These are phyloP conservation scores for Closterium sp. DNA, from an alignment of 139 green algal genomes.

Conservation along the genomic window DNA sequence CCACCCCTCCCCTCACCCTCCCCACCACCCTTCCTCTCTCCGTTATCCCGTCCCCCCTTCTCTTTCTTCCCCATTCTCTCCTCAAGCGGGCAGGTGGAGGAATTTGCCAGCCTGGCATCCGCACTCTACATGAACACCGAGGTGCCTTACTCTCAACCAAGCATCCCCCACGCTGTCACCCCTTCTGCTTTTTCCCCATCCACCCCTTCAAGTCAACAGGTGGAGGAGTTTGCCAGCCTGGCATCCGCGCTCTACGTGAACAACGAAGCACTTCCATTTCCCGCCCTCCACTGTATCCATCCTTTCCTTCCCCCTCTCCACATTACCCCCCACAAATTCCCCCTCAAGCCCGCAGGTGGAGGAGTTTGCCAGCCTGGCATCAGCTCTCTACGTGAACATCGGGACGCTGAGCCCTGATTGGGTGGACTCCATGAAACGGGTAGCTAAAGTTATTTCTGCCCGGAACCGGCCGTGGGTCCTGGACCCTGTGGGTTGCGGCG, in stretches of 20 bases:
- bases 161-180: no score
- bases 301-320: not conserved
- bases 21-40: not conserved
- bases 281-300: no score
- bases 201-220: not conserved
- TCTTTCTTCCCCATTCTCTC: no score
- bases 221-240: not conserved
- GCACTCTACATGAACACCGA: conserved; percentile 25
- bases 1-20: not conserved
- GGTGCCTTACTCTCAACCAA: no score
- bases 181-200: not conserved
- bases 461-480: conserved; percentile 34
- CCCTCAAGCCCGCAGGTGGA: conserved; percentile 20
- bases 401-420: conserved; percentile 25
- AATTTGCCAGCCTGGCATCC: conserved; percentile 10
- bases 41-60: not conserved
- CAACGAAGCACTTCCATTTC: not conserved
- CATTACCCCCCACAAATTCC: no score
- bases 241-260: not conserved
- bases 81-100: conserved; percentile 40
- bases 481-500: conserved; percentile 31
- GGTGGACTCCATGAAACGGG: conserved; percentile 16
- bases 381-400: conserved; percentile 28
- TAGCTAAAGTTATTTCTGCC: not conserved
- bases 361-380: conserved; percentile 29